Base-by-base conservation (phyloP, 1,284 basidiomycete species). In the Ustilago sp. region DNA sequence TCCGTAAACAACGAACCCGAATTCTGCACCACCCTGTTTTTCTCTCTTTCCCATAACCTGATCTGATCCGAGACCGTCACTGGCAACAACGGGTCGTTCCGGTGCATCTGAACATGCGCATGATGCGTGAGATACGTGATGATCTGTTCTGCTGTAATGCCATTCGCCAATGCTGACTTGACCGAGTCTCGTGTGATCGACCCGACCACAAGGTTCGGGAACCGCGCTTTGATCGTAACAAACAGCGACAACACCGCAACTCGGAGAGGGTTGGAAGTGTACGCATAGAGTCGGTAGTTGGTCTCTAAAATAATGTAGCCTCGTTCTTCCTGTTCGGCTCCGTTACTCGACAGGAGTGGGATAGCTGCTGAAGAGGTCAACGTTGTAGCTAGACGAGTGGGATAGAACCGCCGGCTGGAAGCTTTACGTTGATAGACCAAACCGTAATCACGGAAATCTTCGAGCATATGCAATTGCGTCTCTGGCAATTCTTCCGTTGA, bases 61-160 rank as follows among this genome's bases (percentile, higher is more conserved):
- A 99, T 93, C 87, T 99, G 97, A 88, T 99, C 97, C 80, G 98
- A 95, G 0, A 98, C 95, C 0, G 96, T 98, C 43, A 96, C 93
- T 34, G 95, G 95, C 15, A 98, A 88, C 6, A 97, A 88, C 6
- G 94, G 94, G 83, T 93, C 93, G 86, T 95, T 94, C 87, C 92
- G 94, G 83, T 93, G 91, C 96, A 99, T 99, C 87, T 99, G 96
- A 38, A 94, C 93, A 87, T 99, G 97, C 2, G 96, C 96, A 87
- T 99, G 95, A 55, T 93, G 93, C 28, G 92, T 90, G 51, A 99
- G 89, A 86, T 99, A 99, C 82, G 92, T 92, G 85, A 99, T 96
- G 85, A 99, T 97, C 89, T 99, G 97, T 83, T 94, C 93, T 59
- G 97, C 95, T 59, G 94, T 93, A 77, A 99, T 99, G 36, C 97